Evolutionary conservation across 768 basidiomycete species (phyloP).

Genomic region (Dictyophora rubrovolvata): DNA sequence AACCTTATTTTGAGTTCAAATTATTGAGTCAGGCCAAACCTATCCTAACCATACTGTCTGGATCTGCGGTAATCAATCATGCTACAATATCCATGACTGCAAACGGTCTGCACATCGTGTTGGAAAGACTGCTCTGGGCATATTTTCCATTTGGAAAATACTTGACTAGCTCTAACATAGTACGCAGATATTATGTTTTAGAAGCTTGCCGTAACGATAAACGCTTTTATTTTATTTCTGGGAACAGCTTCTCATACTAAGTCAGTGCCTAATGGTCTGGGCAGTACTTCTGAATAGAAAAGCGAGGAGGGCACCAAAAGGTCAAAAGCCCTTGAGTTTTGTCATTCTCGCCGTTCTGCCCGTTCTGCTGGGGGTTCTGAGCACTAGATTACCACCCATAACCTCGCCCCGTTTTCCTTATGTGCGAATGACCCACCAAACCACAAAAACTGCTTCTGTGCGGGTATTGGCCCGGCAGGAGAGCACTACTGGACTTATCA

Average conservation of each 20-base stretch:
- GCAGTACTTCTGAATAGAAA: neutral
- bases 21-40: neutral
- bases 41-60: neutral
- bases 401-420: conserved; percentile 27
- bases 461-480: conserved; percentile 56
- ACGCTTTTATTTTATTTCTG: too few species aligned
- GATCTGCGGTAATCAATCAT: neutral
- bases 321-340: neutral
- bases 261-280: neutral
- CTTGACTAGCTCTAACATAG: conserved; percentile 5
- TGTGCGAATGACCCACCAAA: conserved; percentile 52
- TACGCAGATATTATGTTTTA: neutral
- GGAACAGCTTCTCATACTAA: neutral
- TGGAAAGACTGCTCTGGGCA: neutral
- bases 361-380: neutral
- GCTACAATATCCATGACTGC: neutral
- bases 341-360: conserved; percentile 1
- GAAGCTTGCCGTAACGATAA: neutral
- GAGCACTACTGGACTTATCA: conserved; percentile 71
- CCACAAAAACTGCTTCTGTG: conserved; percentile 43
- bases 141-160: conserved; percentile 3
- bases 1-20: neutral
- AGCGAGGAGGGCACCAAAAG: neutral
- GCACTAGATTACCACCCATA: conserved; percentile 1
- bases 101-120: neutral